A percentile compares a stretch with the other conserved stretches of the same genome.
phyloP scores from a whole-genome alignment of 78 protist genomes.

The Speleostelium caveatum region DNA sequence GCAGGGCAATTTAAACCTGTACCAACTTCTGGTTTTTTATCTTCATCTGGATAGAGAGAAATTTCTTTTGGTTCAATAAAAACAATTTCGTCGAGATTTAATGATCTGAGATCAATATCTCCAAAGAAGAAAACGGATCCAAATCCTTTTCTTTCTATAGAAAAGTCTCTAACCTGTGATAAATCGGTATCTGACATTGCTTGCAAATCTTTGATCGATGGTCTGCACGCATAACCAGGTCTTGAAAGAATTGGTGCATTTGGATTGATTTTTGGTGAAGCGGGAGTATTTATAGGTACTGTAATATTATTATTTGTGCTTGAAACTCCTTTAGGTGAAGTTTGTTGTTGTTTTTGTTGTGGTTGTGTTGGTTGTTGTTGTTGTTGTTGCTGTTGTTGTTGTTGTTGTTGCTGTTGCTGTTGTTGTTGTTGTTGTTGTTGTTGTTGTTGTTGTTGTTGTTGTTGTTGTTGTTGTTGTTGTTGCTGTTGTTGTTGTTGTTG shows the following conservation, averaged over 20 bases:
- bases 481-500: neutral
- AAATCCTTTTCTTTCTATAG: constrained; percentile 34
- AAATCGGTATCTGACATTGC: constrained; percentile 24
- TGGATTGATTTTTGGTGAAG: constrained; percentile 8
- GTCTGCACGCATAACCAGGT: constrained; percentile 10
- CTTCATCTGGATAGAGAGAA: constrained; percentile 67
- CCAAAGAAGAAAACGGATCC: constrained; percentile 60
- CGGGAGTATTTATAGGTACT: neutral
- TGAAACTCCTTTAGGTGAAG: neutral
- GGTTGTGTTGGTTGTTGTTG: neutral
- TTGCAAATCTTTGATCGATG: constrained; percentile 6
- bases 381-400: neutral
- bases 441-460: neutral
- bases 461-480: constrained; percentile 11
- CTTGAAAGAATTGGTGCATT: constrained; percentile 66
- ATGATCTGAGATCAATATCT: constrained; percentile 23
- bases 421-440: constrained; percentile 12
- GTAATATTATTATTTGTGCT: neutral
- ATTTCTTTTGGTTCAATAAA: constrained; percentile 26
- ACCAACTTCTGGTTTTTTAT: constrained; percentile 42
- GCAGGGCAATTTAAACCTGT: constrained; percentile 35
- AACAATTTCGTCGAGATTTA: constrained; percentile 35
- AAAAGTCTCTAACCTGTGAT: constrained; percentile 24
- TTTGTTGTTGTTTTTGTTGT: neutral
- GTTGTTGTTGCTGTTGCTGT: neutral